A percentile compares a stretch with the other conserved stretches of the same genome.
These are phyloP conservation scores for Paraphoma chrysanthemicola DNA, from an alignment of 2,329 filamentous ascomycete genomes.

Conservation along the genomic window DNA sequence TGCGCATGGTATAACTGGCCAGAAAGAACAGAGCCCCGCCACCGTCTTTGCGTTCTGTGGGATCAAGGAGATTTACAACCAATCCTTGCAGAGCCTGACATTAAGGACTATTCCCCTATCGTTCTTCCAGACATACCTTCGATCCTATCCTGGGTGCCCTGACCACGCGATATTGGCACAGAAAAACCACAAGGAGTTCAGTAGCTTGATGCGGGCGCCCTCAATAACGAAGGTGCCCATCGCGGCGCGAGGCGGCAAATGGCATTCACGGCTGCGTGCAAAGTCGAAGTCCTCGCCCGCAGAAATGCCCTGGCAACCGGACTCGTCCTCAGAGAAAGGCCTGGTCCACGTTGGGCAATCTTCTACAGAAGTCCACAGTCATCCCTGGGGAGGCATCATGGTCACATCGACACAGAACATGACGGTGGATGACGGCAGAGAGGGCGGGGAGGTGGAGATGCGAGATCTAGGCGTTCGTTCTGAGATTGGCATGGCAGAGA, in stretches of 20 bases:
- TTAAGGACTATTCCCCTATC: slow-evolving; percentile 50
- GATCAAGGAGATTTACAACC: slow-evolving; percentile 51
- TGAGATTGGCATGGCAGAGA: slow-evolving; percentile 41
- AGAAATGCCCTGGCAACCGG: slow-evolving; percentile 24
- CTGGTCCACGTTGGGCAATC: slow-evolving; percentile 24
- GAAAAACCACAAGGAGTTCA: slow-evolving; percentile 56
- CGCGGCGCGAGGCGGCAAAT: slow-evolving; percentile 14
- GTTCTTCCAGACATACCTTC: slow-evolving; percentile 55
- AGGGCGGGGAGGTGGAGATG: slow-evolving; percentile 35
- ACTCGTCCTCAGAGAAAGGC: slow-evolving; percentile 41
- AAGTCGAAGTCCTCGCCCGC: slow-evolving; percentile 11
- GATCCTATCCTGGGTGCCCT: slow-evolving; percentile 52
- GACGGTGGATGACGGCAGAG: slow-evolving; percentile 33
- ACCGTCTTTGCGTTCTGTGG: slow-evolving; percentile 55
- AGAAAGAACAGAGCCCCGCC: slow-evolving; percentile 36
- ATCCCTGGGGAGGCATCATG: slow-evolving; percentile 48
- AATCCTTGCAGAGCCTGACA: slow-evolving; percentile 35
- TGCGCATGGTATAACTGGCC: slow-evolving; percentile 26
- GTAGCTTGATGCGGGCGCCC: slow-evolving; percentile 39
- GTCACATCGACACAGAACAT: slow-evolving; percentile 47
- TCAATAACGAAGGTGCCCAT: slow-evolving; percentile 10
- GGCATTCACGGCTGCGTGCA: slow-evolving; percentile 19
- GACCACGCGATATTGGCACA: slow-evolving; percentile 54
- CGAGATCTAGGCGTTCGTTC: slow-evolving; percentile 41
- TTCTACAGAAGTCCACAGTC: slow-evolving; percentile 8